Base-by-base conservation (phyloP, 192 early-diverging fungal genomes). In the Entophlyctis luteolus region DNA sequence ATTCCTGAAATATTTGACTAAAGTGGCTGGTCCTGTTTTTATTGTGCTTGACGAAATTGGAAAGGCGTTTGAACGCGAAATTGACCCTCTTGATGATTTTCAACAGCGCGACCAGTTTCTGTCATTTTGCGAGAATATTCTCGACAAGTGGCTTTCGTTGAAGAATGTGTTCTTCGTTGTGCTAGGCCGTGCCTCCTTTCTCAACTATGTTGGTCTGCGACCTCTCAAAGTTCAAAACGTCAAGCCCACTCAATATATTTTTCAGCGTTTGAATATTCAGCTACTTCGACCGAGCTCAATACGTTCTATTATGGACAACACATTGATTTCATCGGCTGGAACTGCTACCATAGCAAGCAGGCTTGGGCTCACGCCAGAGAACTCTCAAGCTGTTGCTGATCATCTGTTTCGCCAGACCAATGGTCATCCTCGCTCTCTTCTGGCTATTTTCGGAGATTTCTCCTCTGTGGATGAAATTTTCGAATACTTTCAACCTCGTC, bases 1-100 rank as follows among this genome's bases (percentile, higher is more conserved):
- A 20, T 60, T 68, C 55, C 23, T 68, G 50, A 2, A 59, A 2
- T 1, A 68, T 12, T 28, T 68, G 31, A 68, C 66, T 16, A 29
- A 54, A 28, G 31, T 23, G 0, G 54, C 25, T 45, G 66, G 66
- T 0, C 66, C 66, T 45, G 54, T 68, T 5, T 68, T 68, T 39
- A 68, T 68, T 68, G 55, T 54, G 28, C 66, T 68, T 0, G 54
- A 68, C 6, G 66, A 56, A 68, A 68, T 68, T 37, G 66, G 66
- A 6, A 12, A 12, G 4, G 66, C 66, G 8, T 68, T 68, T 29
- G 8, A 53, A 22, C 25, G 1, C 6, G 20, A 14, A 5, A 22
- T 27, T 53, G 1, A 14, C 0, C 2, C 22, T 2, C 4, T 54
- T 18, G 25, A 48, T 59, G 54, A 33, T 39, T 68, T 39, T 54